Base-by-base conservation (phyloP, 345 rosid species). In the Brassica carinata region DNA sequence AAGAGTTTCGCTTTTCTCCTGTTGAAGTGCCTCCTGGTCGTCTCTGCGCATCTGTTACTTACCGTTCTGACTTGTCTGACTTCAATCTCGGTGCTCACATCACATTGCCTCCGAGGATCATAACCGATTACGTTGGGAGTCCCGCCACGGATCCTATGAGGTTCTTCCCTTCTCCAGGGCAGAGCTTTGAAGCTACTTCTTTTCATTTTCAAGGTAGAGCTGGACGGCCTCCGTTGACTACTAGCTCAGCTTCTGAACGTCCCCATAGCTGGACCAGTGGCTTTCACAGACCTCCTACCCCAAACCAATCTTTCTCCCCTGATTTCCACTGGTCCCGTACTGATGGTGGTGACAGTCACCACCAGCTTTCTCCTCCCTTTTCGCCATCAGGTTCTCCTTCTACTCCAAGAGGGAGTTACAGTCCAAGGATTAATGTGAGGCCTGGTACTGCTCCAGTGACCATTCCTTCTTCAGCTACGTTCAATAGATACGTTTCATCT, bases 191-290 rank as follows among this genome's bases (percentile, higher is more conserved):
- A 67, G 87, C 89, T 17, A 87, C 88, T 14, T 89, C 96, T 55
- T 27, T 4, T 27, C 23, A 19, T 19, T 89, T 90, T 83, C 83
- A 90, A 0, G 71, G 77, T 65, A 88, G 90, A 75, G 93, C 89
- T 75, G 73, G 81, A n/a, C 79, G 84, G 1, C 87, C 87, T 38
- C 88, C 90, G 58, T 64, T 82, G 77, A 71, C 85, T 36, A 55
- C 83, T 9, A 19, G 23, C 70, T 92, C 97, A 80, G 74, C 78
- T 71, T 86, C 77, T 43, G 89, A 89, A 62, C 90, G 92, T 34
- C 98, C 96, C 0, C 94, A 92, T 82, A 94, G 96, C 86, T 94
- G 97, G 98, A 86, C 94, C n/a, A 90, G 97, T 73, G 96, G 97
- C 45, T 90, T 90, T 83, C 93, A 92, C 75, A 48, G 84, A 51